Base-by-base conservation (phyloP, 2,329 filamentous ascomycete species). In the Cladosporium sp. region DNA sequence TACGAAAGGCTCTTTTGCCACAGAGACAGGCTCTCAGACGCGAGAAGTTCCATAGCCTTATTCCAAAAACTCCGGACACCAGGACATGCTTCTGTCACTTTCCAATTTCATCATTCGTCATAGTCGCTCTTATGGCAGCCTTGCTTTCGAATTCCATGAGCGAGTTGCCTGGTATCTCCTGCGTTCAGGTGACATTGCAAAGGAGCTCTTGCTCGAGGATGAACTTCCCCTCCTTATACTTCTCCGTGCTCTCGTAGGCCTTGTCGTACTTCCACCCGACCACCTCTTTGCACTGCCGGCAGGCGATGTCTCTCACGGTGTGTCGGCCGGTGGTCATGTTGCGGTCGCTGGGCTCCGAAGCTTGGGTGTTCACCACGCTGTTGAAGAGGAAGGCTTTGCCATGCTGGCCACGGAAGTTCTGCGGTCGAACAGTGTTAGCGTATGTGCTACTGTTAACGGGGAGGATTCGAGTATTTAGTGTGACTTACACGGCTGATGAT, bases 261-360 rank as follows among this genome's bases (percentile, higher is more conserved):
- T 96, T 97, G 80, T 99, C 95, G 78, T 99, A 99, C 79, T 97
- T 98, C 95, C 95, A 99, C 39, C 95, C 95, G 62, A 99, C 95
- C 32, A 90, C 91, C 78, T 93, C 91, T 76, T 90, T 91, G 85
- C 95, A 99, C 79, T 96, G 91, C 66, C 90, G 86, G 82, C 95
- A 99, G 66, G 84, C 84, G 73, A 99, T 97, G 77, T 99, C 95
- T 66, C 95, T 89, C 57, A 99, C 95, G 65, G 98, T 85, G 79
- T 99, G 95, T 63, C 91, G 88, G 62, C 95, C 95, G 0, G 95
- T 99, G 16, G 95, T 99, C 95, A 99, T 99, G 81, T 91, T 96
- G 70, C 95, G 92, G 81, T 99, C 95, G 76, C 86, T 89, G n/a
- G 94, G 87, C 67, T 96, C 91, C 71, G 90, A 89, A 54, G 88